Evolutionary conservation across 495 filamentous ascomycete genomes (phyloP).

Genomic region (Xylaria telfairii): DNA sequence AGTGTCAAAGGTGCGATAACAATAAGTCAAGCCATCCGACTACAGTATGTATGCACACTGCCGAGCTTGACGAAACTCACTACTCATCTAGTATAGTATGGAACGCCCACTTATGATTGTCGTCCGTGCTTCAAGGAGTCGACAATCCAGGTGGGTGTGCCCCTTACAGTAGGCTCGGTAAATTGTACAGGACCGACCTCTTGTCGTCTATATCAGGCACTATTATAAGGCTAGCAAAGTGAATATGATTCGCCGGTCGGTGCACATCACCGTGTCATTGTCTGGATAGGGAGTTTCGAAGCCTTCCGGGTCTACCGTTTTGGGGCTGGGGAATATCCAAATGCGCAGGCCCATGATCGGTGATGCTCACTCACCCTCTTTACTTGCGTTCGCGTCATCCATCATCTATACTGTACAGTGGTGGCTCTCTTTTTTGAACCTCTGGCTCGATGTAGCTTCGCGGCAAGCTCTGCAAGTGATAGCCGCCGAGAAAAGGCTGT

Average conservation of each 20-base stretch:
- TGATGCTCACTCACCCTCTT: neutral
- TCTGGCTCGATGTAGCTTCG: neutral
- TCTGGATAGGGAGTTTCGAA: slow-evolving; percentile 15
- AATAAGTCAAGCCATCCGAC: too few species aligned
- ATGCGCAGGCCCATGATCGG: neutral
- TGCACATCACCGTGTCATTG: neutral
- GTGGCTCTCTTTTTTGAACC: neutral
- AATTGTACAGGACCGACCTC: neutral
- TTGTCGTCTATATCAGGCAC: slow-evolving; percentile 2
- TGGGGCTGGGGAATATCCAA: neutral
- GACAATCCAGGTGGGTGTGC: neutral
- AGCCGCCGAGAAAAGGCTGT: neutral
- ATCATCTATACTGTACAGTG: neutral
- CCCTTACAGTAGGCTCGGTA: slow-evolving; percentile 14
- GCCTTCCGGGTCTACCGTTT: neutral
- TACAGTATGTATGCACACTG: too few species aligned
- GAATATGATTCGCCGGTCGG: slow-evolving; percentile 5
- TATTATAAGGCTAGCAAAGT: neutral
- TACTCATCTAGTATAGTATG: neutral
- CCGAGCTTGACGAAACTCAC: neutral
- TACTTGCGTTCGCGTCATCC: neutral
- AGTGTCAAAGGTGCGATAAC: too few species aligned
- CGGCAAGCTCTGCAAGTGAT: neutral
- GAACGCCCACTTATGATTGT: slow-evolving; percentile 5
- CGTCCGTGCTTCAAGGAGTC: slow-evolving; percentile 16